Conservation (phyloP, 192 early-diverging fungal genomes). For the Coemansia pectinata region DNA sequence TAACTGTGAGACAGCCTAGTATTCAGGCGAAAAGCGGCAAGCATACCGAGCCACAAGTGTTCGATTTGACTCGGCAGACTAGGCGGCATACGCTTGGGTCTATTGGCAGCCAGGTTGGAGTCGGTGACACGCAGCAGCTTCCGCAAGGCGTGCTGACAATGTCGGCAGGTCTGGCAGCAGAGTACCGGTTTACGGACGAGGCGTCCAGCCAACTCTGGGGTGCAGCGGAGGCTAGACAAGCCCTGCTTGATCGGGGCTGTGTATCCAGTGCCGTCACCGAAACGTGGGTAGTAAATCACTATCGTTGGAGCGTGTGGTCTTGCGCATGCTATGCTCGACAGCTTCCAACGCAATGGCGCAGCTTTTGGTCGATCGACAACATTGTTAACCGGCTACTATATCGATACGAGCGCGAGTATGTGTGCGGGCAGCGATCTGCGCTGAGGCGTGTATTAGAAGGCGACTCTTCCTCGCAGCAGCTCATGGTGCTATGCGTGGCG, state of each 20-base stretch:
- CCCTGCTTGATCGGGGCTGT: slow-evolving; percentile 27
- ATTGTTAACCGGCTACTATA: slow-evolving; percentile 17
- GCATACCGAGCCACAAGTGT: not conserved
- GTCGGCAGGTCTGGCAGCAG: slow-evolving; percentile 12
- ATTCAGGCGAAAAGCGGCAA: not conserved
- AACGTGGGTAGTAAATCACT: slow-evolving; percentile 45
- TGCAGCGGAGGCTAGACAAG: slow-evolving; percentile 26
- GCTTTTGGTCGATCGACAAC: slow-evolving; percentile 28
- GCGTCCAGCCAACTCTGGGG: slow-evolving; percentile 26
- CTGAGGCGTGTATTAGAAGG: slow-evolving; percentile 31
- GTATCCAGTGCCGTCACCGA: slow-evolving; percentile 3
- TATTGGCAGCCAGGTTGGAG: not conserved
- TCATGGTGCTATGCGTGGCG: slow-evolving; percentile 44
- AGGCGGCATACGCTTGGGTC: not conserved
- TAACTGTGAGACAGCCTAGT: not conserved
- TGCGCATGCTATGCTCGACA: slow-evolving; percentile 36
- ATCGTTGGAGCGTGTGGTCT: slow-evolving; percentile 44
- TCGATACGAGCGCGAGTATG: slow-evolving; percentile 39
- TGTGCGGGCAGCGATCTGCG: slow-evolving; percentile 34
- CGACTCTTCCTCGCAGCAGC: slow-evolving; percentile 34
- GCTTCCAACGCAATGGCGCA: slow-evolving; percentile 24
- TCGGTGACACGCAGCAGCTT: slow-evolving; percentile 8
- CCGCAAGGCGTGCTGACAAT: slow-evolving; percentile 19
- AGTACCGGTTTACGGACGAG: slow-evolving; percentile 8
- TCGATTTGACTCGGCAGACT: not conserved